Percentiles rank a stretch among this genome's conserved stretches.
phyloP scores from a whole-genome alignment of 306 rosid genomes.

The Arachis stenosperma region DNA sequence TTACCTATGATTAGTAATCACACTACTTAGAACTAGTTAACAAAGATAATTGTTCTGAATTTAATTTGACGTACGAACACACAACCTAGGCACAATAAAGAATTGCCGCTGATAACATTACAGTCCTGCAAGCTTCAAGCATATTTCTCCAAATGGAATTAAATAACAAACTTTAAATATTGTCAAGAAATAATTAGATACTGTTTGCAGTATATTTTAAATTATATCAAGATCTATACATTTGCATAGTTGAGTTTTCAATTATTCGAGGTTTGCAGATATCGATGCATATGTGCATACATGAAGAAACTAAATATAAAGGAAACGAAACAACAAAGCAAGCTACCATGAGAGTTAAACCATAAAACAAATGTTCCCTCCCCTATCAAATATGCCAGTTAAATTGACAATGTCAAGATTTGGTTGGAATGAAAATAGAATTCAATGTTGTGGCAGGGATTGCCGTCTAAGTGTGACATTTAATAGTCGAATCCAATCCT shows the following conservation, averaged over 20 bases:
- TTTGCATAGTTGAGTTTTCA: neutral
- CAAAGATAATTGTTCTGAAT: neutral
- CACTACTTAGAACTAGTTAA: neutral
- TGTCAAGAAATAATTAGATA: neutral
- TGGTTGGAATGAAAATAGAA: neutral
- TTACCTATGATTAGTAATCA: neutral
- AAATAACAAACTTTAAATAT: neutral
- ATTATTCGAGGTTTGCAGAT: neutral
- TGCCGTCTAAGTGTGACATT: slow-evolving; percentile 1
- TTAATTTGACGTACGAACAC: slow-evolving; percentile 10
- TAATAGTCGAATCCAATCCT: neutral
- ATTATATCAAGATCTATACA: neutral
- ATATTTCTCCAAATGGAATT: neutral
- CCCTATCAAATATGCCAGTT: neutral
- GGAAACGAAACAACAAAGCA: neutral
- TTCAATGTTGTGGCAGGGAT: neutral
- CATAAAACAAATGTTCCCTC: neutral
- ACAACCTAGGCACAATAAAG: neutral
- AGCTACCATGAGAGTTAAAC: neutral
- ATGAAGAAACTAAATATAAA: neutral
- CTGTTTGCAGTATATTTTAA: neutral
- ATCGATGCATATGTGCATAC: neutral
- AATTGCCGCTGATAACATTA: neutral
- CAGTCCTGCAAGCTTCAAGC: neutral
- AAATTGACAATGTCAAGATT: neutral